Evolutionary conservation across 768 basidiomycete genomes (phyloP), one percentile per base, ranked within the genome.

Genomic region (Leucocoprinus leucothites): DNA sequence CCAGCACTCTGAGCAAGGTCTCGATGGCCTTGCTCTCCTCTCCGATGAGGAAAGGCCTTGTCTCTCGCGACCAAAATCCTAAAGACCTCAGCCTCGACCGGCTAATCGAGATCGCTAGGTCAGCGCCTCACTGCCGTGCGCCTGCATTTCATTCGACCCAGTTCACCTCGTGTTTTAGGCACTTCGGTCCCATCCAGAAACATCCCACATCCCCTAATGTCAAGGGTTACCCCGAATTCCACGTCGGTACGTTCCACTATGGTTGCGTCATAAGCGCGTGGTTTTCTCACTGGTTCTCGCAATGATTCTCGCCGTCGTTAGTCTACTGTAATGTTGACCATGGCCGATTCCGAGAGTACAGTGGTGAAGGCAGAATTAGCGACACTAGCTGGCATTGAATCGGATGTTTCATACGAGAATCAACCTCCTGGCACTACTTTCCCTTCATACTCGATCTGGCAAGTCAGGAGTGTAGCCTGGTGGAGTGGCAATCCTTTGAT

Each of bases 41-140:
- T 69, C 78, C 35, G 82, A 79, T 1, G 76, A 64, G 80, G 42
- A 82, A 81, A 64, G 72, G 82, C 31, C 63, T 84, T 9, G 47
- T 82, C 5, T 82, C 83, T 73, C 75, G 82, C 18, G 75, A 84
- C 65, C 83, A 84, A 59, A 78, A 84, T 64, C 82, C 84, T 69
- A 83, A 82, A 67, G 81, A 82, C 57, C 57, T 82, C n/a, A 67
- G 69, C 1, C 71, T 78, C 7, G 80, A 82, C 40, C 65, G 71
- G 52, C 82, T 82, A 58, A 77, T 82, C 56, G 81, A 77, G 61
- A 74, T 82, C 34, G 76, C 78, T 7, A 72, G 66, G 77, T 75
- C 24, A 14, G 61, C 56, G 2, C 26, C 48, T 52, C 7, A 11
- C 13, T 9, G 31, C 43, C 24, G 18, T 38, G 24, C 2, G 25